Conservation (phyloP, 2,329 filamentous ascomycete genomes). For the Pseudogymnoascus sp. region DNA sequence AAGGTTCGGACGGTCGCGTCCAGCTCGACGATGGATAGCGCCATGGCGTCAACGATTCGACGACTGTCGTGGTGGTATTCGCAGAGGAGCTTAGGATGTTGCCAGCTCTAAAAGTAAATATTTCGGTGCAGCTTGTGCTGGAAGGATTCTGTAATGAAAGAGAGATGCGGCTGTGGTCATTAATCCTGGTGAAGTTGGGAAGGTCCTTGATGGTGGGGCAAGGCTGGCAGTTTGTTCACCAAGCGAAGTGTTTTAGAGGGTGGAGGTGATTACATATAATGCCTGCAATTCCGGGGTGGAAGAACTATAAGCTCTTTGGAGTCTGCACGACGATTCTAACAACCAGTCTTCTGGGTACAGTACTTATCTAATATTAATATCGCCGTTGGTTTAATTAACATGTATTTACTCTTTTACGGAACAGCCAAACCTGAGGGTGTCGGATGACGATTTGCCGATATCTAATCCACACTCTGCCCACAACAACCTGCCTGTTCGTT, state of each 20-base stretch:
- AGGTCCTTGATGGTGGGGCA: constrained; percentile 9
- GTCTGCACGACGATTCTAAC: neutral
- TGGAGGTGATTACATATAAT: constrained; percentile 10
- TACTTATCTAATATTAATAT: neutral
- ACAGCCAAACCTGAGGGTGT: neutral
- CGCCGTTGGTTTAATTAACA: neutral
- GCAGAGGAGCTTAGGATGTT: constrained; percentile 8
- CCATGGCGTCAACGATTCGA: constrained; percentile 42
- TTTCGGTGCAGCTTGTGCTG: constrained; percentile 12
- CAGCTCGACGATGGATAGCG: constrained; percentile 80
- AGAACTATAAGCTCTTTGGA: constrained; percentile 7
- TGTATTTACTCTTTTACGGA: neutral
- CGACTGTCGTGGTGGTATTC: constrained; percentile 7
- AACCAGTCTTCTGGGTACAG: neutral
- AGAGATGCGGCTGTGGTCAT: constrained; percentile 8
- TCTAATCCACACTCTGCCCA: neutral
- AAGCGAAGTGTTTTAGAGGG: constrained; percentile 10
- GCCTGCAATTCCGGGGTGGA: constrained; percentile 6
- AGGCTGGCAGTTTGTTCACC: constrained; percentile 8
- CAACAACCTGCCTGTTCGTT: neutral
- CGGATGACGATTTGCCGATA: constrained; percentile 3
- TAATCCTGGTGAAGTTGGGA: constrained; percentile 9
- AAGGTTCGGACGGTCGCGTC: constrained; percentile 94
- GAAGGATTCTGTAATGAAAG: constrained; percentile 3
- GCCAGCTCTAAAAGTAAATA: constrained; percentile 1